Evolutionary conservation across 1,284 basidiomycete genomes (phyloP), one percentile per base, ranked within the genome.

Genomic region (Naganishia cerealis): DNA sequence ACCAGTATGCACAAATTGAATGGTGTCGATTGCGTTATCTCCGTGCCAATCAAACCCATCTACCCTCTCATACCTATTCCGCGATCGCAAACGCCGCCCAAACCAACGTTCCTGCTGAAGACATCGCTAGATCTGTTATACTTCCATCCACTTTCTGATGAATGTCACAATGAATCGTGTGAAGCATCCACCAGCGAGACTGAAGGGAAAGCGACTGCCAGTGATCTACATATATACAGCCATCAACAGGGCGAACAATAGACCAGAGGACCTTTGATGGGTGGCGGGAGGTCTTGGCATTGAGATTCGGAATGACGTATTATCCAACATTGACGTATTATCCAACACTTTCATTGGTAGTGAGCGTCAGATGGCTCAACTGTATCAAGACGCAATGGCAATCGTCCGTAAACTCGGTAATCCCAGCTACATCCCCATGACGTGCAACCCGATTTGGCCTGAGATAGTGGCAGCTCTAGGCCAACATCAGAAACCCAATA

Each of bases 291-390:
- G 39, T 40, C 39, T 40, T 40, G 39, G 39, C 39, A 40, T 40
- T 40, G 39, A 40, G 39, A 40, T 40, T 40, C 39, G 39, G 39
- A 40, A 40, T 57, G 55, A 57, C 33, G 55, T 57, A 33, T 36
- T 24, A 57, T 24, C 36, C 36, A 38, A 57, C 24, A 26, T n/a
- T n/a, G n/a, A n/a, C n/a, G n/a, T n/a, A n/a, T n/a, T n/a, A n/a
- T n/a, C n/a, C n/a, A n/a, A n/a, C n/a, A n/a, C n/a, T n/a, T 82
- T 82, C 42, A 68, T 81, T 0, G 80, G 79, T 9, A 79, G 78
- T 0, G 67, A 69, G 3, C 70, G 76, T 0, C 79, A 79, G 78
- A 71, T 77, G 16, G 73, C 75, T 1, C 74, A 81, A 36, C 79
- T 81, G 46, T 76, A 79, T 46, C 73, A 80, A 0, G 81, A 82